A percentile compares a stretch with the other conserved stretches of the same genome.
phyloP scores from a whole-genome alignment of 2,329 filamentous ascomycete genomes.

The Tolypocladium guangdongense region DNA sequence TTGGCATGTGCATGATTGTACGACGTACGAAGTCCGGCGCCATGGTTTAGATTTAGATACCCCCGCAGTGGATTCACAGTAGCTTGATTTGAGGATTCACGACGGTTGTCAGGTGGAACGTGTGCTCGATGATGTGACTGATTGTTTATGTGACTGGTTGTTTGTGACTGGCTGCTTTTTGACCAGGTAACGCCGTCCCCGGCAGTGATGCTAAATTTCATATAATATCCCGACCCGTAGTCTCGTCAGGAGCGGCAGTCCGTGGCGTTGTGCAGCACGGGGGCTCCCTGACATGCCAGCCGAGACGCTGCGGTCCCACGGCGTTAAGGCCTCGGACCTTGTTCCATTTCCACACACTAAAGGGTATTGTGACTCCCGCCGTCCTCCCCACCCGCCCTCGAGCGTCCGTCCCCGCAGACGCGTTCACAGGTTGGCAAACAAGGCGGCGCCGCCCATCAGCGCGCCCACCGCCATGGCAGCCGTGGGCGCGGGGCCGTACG shows the following conservation, averaged over 20 bases:
- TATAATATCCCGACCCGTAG: background rate
- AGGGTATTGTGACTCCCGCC: background rate
- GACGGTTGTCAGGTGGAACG: background rate
- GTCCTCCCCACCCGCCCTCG: background rate
- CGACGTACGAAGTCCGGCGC: background rate
- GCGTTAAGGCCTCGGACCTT: no score
- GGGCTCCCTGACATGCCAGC: background rate
- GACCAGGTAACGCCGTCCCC: background rate
- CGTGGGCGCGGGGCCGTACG: constrained; percentile 23
- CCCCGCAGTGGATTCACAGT: background rate
- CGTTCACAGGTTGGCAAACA: constrained; percentile 33
- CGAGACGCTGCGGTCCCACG: no score
- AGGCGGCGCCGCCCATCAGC: constrained; percentile 34
- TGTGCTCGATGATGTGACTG: background rate
- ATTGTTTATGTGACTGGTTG: background rate
- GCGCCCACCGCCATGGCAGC: constrained; percentile 34
- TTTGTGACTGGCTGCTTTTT: no score
- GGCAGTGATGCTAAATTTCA: background rate
- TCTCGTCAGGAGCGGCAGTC: no score
- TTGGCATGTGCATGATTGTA: background rate
- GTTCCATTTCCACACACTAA: background rate
- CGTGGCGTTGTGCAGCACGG: background rate
- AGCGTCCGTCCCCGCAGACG: background rate
- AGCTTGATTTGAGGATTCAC: background rate
- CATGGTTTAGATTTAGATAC: background rate